These are phyloP conservation scores for Steccherinum ochraceum DNA, from an alignment of 768 basidiomycete genomes.

Conservation along the genomic window DNA sequence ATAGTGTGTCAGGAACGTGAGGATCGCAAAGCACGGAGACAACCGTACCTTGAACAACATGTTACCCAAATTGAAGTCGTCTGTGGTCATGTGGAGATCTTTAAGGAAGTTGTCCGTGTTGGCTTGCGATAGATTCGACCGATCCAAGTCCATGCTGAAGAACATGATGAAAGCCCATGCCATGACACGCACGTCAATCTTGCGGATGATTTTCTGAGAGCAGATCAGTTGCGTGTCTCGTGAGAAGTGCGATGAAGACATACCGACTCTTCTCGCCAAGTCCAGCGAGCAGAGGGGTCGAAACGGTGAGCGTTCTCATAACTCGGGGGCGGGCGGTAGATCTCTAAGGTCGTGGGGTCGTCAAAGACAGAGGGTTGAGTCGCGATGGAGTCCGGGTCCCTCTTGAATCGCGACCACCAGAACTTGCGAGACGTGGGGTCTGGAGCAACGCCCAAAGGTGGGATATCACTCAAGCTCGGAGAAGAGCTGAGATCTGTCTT, in stretches of 20 bases:
- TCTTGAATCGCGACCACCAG: conserved; percentile 25
- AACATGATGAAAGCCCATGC: conserved; percentile 61
- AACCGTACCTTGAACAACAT: conserved; percentile 44
- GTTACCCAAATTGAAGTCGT: conserved; percentile 63
- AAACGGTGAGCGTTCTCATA: conserved; percentile 64
- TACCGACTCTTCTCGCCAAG: conserved; percentile 61
- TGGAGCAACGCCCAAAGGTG: conserved; percentile 8
- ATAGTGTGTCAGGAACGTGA: neutral
- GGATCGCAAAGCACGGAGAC: neutral
- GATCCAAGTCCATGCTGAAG: conserved; percentile 51
- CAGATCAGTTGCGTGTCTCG: no score
- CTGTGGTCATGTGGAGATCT: conserved; percentile 53
- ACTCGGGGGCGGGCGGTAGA: conserved; percentile 43
- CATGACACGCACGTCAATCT: conserved; percentile 55
- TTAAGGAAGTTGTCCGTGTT: conserved; percentile 65
- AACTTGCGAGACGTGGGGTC: conserved; percentile 1
- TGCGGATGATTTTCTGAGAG: conserved; percentile 48
- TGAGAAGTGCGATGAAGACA: conserved; percentile 9
- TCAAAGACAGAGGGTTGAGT: conserved; percentile 62
- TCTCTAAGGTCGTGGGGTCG: conserved; percentile 42
- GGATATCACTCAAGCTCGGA: conserved; percentile 8
- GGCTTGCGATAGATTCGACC: conserved; percentile 58
- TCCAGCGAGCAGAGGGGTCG: conserved; percentile 62
- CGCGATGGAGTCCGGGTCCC: conserved; percentile 45
- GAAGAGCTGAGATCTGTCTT: conserved; percentile 16